Evolutionary conservation across 164 flowering plant genomes (phyloP).

Genomic region (Taxillus chinensis): DNA sequence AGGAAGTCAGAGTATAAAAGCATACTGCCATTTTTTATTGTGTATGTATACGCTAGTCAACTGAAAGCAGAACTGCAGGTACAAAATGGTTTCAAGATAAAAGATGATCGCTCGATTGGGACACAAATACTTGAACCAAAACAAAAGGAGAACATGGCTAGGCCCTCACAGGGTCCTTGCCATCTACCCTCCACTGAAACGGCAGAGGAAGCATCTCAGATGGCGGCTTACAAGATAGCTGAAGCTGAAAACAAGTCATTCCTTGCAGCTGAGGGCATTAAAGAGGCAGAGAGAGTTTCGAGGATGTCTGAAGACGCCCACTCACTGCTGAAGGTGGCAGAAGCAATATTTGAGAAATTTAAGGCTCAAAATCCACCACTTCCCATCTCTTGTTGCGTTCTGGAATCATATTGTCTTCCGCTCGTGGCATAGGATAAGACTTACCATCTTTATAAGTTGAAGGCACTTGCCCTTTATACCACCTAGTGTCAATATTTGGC

Average conservation of each 20-base stretch:
- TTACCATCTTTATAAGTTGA: too few species aligned
- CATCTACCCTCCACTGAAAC: slow-evolving; percentile 12
- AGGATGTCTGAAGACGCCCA: slow-evolving; percentile 66
- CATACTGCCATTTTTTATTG: too few species aligned
- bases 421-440: too few species aligned
- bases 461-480: too few species aligned
- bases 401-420: too few species aligned
- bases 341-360: slow-evolving; percentile 58
- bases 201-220: slow-evolving; percentile 37
- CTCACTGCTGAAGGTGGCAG: slow-evolving; percentile 34
- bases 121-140: slow-evolving; percentile 38
- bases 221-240: slow-evolving; percentile 62
- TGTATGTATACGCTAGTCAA: neutral
- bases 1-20: too few species aligned
- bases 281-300: slow-evolving; percentile 58
- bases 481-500: too few species aligned
- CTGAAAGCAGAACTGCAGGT: slow-evolving; percentile 28
- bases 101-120: slow-evolving; percentile 18
- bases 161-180: slow-evolving; percentile 15
- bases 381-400: too few species aligned
- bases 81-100: slow-evolving; percentile 44
- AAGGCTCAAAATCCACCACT: slow-evolving; percentile 4
- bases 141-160: slow-evolving; percentile 24
- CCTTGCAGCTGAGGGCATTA: slow-evolving; percentile 69
- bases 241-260: slow-evolving; percentile 70